A percentile compares a stretch with the other conserved stretches of the same genome.
Evolutionary conservation across 2,329 filamentous ascomycete species (phyloP).

Genomic region (Phyllosticta paracitricarpa): DNA sequence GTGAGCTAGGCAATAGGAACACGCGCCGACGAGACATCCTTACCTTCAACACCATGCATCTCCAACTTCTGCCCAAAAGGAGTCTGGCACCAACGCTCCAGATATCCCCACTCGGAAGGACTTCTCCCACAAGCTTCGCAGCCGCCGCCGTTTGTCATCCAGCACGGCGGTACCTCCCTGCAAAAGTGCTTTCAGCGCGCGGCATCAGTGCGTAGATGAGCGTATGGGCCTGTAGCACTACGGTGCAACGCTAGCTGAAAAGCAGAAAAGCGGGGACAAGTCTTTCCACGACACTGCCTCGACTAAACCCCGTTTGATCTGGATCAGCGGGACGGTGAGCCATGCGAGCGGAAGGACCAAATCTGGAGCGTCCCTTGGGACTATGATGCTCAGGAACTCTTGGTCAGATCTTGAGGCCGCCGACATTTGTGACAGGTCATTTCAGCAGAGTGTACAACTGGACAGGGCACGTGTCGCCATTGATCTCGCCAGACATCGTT

Average conservation of each 20-base stretch:
- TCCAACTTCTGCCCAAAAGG: not conserved
- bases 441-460: no score
- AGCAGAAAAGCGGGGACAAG: conserved; percentile 9
- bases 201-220: conserved; percentile 6
- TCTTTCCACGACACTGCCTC: not conserved
- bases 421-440: no score
- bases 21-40: not conserved
- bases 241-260: conserved; percentile 6
- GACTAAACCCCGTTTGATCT: no score
- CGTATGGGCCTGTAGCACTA: not conserved
- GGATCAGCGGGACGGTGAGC: no score
- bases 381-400: no score
- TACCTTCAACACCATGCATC: not conserved
- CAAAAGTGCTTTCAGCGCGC: not conserved
- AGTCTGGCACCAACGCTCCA: not conserved
- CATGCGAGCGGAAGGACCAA: no score
- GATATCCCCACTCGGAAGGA: not conserved
- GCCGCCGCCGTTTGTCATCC: not conserved
- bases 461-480: no score
- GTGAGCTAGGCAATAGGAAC: not conserved
- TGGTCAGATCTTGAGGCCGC: no score
- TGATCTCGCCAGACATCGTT: no score
- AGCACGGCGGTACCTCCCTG: not conserved
- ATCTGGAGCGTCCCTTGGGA: no score
- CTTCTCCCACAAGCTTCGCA: not conserved